phyloP scores from a whole-genome alignment of 1,284 basidiomycete genomes.

The Puccinia hordei region DNA sequence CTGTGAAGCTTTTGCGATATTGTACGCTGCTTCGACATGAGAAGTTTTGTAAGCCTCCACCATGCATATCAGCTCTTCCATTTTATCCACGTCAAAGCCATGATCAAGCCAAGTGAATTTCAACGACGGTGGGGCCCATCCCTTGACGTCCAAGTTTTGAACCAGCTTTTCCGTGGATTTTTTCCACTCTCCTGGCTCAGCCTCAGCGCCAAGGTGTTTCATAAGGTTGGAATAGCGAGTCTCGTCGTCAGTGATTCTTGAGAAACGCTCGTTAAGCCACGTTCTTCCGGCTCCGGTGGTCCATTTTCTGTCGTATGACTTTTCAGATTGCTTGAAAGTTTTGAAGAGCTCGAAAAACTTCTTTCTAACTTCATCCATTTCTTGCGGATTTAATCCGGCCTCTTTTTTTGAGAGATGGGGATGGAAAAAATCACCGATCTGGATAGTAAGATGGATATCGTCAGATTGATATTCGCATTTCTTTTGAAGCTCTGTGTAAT shows the following conservation, averaged over 20 bases:
- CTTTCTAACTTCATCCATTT: background rate
- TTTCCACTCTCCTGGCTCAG: background rate
- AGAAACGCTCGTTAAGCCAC: constrained; percentile 5
- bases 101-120: constrained; percentile 15
- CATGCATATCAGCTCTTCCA: constrained; percentile 25
- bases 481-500: background rate
- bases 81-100: constrained; percentile 30
- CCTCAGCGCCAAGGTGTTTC: background rate
- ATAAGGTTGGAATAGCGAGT: background rate
- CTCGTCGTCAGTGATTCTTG: background rate
- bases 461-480: constrained; percentile 13
- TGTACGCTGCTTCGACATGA: background rate
- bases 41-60: constrained; percentile 20
- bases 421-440: constrained; percentile 15
- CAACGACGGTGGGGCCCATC: background rate
- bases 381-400: background rate
- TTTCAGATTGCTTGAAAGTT: constrained; percentile 18
- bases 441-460: constrained; percentile 8
- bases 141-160: background rate
- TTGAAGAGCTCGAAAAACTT: constrained; percentile 17
- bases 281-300: background rate
- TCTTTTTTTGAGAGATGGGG: background rate
- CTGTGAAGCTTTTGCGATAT: background rate
- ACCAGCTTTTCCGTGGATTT: background rate
- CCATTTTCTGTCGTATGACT: constrained; percentile 26